Base-by-base conservation (phyloP, 2,329 filamentous ascomycete genomes). In the Tolypocladium inflatum region DNA sequence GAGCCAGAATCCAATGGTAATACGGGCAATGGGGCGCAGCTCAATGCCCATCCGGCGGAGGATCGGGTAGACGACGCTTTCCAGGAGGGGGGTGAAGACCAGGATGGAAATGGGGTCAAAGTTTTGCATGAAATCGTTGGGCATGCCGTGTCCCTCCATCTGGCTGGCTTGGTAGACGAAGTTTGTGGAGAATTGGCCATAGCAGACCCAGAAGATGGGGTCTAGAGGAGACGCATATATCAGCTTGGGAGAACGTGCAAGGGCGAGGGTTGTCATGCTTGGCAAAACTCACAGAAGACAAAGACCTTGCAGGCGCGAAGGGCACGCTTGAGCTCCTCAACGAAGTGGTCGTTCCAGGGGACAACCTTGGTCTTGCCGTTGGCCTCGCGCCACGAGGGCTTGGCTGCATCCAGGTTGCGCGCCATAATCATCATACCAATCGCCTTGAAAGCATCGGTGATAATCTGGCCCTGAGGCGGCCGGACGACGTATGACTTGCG, bases 221-320 rank as follows among this genome's bases (percentile, higher is more conserved):
- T 83, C 65, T 67, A 43, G 58, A n/a, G 61, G 43, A n/a, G 58
- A 33, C 17, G 62, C 60, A 17, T 37, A 51, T 13, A 30, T 58
- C 39, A 58, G 51, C 50, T n/a, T 3, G 17, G 6, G n/a, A 33
- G 7, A n/a, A 8, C n/a, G n/a, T 10, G 19, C 21, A 13, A 19
- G n/a, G 9, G 35, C 13, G 19, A n/a, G 17, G 4, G 7, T 33
- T n/a, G 45, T 50, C 23, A 15, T 10, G 26, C 35, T n/a, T 9
- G 39, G 17, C 9, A 13, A 6, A 15, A 61, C 70, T 66, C 61
- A 68, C 65, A 85, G 67, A 86, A 85, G 61, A 79, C 67, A 61
- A 90, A 90, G 57, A 90, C 86, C 64, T 86, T 84, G 77, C 87
- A 91, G 19, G 87, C 88, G 80, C 88, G 69, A 7, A 80, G 69